Evolutionary conservation across 2,329 filamentous ascomycete genomes (phyloP).

Genomic region (Hymenoscyphus scutula): DNA sequence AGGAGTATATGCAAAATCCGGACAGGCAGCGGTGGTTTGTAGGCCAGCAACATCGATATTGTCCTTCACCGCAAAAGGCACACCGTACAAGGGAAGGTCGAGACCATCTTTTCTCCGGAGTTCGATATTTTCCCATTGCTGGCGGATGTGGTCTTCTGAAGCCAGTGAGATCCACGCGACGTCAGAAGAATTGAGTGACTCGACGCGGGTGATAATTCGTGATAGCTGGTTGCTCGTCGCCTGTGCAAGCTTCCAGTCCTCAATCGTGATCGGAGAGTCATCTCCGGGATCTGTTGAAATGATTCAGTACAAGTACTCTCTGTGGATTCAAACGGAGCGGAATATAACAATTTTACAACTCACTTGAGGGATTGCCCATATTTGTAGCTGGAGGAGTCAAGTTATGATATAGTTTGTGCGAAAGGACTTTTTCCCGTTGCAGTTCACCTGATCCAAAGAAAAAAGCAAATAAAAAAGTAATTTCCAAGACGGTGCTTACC

Average conservation of each 20-base stretch:
- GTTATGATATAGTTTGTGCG: too few species aligned
- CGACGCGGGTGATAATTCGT: not conserved
- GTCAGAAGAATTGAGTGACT: constrained; percentile 4
- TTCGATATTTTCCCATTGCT: constrained; percentile 6
- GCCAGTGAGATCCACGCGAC: constrained; percentile 5
- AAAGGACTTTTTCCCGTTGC: too few species aligned
- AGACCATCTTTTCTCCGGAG: constrained; percentile 18
- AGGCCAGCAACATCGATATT: constrained; percentile 51
- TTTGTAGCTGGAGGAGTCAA: too few species aligned
- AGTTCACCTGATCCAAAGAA: too few species aligned
- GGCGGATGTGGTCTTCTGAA: not conserved
- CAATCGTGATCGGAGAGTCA: not conserved
- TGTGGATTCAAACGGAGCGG: too few species aligned
- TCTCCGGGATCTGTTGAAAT: not conserved
- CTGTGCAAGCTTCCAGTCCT: constrained; percentile 6
- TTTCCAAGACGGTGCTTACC: too few species aligned
- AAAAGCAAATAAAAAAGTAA: too few species aligned
- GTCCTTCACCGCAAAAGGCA: constrained; percentile 56
- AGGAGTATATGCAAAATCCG: constrained; percentile 46
- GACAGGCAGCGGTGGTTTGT: constrained; percentile 51
- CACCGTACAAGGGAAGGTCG: constrained; percentile 47
- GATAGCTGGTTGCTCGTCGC: not conserved
- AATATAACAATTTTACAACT: too few species aligned
- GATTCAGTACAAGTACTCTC: not conserved
- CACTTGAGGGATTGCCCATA: too few species aligned